These are phyloP conservation scores for Yarrowia sp. DNA, from an alignment of 805 yeast species.

Conservation along the genomic window DNA sequence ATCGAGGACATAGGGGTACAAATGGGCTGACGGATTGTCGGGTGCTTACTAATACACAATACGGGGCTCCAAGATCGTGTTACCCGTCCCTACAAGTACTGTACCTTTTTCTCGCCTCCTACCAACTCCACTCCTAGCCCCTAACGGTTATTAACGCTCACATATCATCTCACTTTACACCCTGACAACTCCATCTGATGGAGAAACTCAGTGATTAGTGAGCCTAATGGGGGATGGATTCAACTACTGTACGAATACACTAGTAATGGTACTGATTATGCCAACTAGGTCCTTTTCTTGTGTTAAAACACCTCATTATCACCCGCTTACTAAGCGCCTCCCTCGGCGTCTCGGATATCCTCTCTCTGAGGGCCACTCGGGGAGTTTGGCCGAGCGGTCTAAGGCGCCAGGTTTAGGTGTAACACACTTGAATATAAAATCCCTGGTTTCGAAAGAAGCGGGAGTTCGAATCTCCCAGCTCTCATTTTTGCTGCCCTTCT, in stretches of 20 bases:
- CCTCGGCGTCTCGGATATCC: too few relatives aligned
- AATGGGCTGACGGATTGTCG: not conserved
- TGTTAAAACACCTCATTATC: too few relatives aligned
- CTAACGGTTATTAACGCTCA: conserved; percentile 1
- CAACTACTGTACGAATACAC: too few relatives aligned
- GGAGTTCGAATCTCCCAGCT: conserved; percentile 40
- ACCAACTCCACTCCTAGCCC: too few relatives aligned
- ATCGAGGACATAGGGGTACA: too few relatives aligned
- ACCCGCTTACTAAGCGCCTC: too few relatives aligned
- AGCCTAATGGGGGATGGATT: not conserved
- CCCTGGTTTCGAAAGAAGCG: conserved; percentile 39
- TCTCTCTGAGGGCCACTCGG: not conserved
- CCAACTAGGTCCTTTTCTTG: too few relatives aligned
- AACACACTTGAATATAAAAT: conserved; percentile 34
- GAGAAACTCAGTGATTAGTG: not conserved
- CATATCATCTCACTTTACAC: not conserved
- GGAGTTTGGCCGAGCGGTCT: conserved; percentile 40
- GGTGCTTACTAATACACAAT: not conserved
- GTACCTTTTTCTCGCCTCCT: too few relatives aligned
- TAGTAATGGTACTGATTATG: too few relatives aligned
- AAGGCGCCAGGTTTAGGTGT: conserved; percentile 40
- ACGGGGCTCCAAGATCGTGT: too few relatives aligned
- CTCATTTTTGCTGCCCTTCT: conserved; percentile 20
- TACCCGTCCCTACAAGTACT: too few relatives aligned
- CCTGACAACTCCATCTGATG: not conserved